These are phyloP conservation scores for Oryza meridionalis DNA, from an alignment of 176 grass and related monocot species.

Conservation along the genomic window DNA sequence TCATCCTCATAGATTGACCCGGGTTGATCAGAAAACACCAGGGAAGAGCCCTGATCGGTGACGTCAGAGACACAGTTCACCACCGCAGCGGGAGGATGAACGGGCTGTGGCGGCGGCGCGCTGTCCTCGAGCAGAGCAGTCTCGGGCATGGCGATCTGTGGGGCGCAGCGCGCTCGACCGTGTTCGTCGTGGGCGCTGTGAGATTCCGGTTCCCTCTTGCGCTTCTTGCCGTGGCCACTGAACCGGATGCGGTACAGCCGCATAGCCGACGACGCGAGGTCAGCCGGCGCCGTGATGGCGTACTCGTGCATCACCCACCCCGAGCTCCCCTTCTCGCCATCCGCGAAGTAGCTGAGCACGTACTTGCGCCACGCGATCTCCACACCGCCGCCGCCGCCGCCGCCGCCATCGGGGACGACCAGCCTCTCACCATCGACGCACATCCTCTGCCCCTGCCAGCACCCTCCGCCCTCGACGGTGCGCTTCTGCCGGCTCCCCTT, in stretches of 20 bases:
- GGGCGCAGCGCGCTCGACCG: no score
- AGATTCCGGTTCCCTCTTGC: no score
- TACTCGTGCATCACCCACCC: conserved; percentile 47
- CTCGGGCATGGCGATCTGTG: no score
- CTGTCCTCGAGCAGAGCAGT: no score
- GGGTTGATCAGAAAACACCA: no score
- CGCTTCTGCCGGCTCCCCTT: background rate
- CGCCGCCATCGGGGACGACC: background rate
- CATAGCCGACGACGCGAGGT: background rate
- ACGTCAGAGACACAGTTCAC: no score
- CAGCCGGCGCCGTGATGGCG: background rate
- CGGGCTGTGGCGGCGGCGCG: background rate
- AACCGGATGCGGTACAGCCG: background rate
- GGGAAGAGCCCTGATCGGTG: no score
- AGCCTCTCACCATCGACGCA: background rate
- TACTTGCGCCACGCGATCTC: background rate
- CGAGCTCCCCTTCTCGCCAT: background rate
- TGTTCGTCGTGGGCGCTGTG: no score
- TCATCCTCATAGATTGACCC: no score
- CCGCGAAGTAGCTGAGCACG: background rate
- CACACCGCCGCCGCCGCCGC: background rate
- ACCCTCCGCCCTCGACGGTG: background rate
- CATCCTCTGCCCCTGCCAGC: background rate
- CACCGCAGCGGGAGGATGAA: no score
- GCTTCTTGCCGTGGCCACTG: no score